Evolutionary conservation across 306 rosid genomes (phyloP).

Genomic region (Inga laurina): DNA sequence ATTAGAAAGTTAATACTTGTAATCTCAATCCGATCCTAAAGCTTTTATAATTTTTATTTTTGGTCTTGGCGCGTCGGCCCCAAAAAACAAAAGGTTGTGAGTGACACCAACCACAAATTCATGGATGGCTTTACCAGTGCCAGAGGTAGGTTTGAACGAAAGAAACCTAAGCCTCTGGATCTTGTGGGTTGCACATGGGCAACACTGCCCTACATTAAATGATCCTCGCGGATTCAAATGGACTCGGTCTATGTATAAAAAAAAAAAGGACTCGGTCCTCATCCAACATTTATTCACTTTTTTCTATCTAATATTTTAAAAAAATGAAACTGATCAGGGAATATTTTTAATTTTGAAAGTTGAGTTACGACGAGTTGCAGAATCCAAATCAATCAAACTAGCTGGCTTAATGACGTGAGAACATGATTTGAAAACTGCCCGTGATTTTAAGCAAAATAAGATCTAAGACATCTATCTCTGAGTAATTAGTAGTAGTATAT

Average conservation of each 20-base stretch:
- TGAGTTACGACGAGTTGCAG: not conserved
- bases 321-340: not conserved
- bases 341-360: not conserved
- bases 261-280: not conserved
- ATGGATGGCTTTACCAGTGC: not conserved
- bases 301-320: not conserved
- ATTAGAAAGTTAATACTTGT: not conserved
- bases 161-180: not conserved
- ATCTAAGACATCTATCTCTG: not conserved
- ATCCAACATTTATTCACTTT: not conserved
- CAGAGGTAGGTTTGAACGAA: not conserved
- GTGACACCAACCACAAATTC: not conserved
- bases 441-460: not conserved
- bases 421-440: not conserved
- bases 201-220: not conserved
- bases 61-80: not conserved
- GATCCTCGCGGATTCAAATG: not conserved
- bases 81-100: not conserved
- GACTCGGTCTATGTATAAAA: no score
- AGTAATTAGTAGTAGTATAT: not conserved
- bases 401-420: not conserved
- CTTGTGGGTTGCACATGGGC: not conserved
- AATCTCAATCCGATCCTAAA: not conserved
- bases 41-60: not conserved
- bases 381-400: not conserved